Base-by-base conservation (phyloP, 495 filamentous ascomycete species). In the Pseudevernia furfuracea region DNA sequence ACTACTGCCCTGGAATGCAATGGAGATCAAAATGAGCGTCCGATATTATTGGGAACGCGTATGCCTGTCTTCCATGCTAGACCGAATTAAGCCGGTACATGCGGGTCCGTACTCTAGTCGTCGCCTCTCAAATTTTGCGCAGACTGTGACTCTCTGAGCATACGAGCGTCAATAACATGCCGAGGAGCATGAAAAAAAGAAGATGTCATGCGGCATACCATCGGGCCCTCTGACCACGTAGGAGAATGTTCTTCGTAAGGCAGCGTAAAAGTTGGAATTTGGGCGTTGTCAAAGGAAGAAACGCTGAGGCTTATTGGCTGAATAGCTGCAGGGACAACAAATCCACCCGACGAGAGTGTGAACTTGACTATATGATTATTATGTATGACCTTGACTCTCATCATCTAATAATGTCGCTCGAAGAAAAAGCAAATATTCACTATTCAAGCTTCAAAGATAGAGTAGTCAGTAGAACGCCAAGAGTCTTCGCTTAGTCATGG, bases 51-150 rank as follows among this genome's bases (percentile, higher is more conserved):
- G 52, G 28, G 28, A 55, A 55, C 52, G 30, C 52, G 52, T 55
- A 55, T 55, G 52, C 52, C 17, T 32, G 11, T 17, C 28, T 32
- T 32, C 25, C 12, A 53, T 30, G 52, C 52, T 55, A 55, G 30
- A 55, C 52, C 30, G 0, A 11, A 34, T 21, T 17, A 55, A 34
- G 15, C 15, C 15, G 6, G 30, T 53, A 53, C 5, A 53, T 53
- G 49, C 49, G 49, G 30, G 14, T 55, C n/a, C 52, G 52, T 55
- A 55, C 30, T 30, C 49, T 32, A 53, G 49, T 53, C 5, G 52
- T 55, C 52, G 52, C 52, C 15, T 55, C 15, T 55, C 52, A 25
- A 10, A 53, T 8, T 17, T 17, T 32, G 49, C 49, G 28, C 52
- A 34, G 52, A 34, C 28, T 6, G 15, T n/a, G 52, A 34, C 28